A percentile compares a stretch with the other conserved stretches of the same genome.
These are phyloP conservation scores for Ascochyta rabiei DNA, from an alignment of 2,329 filamentous ascomycete genomes.

Conservation along the genomic window DNA sequence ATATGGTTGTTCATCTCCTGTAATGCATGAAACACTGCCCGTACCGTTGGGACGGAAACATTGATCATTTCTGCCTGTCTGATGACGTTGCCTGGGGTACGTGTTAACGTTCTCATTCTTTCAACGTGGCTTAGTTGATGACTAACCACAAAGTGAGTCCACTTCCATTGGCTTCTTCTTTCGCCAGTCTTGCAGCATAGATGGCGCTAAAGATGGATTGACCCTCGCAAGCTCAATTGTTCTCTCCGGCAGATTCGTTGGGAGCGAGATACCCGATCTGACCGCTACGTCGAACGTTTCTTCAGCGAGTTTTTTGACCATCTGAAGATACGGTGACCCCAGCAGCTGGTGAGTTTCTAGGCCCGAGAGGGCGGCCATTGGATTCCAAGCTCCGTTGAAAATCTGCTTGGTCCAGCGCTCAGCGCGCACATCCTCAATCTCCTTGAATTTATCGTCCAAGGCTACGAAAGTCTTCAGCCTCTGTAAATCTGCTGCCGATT, in stretches of 20 bases:
- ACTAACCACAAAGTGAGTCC: constrained; percentile 1
- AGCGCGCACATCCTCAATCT: constrained; percentile 4
- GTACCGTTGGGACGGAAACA: constrained; percentile 6
- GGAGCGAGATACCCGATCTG: constrained; percentile 3
- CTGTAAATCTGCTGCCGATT: no score
- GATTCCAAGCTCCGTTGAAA: constrained; percentile 16
- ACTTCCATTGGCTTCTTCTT: background rate
- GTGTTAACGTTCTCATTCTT: no score
- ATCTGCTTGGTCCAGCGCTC: constrained; percentile 14
- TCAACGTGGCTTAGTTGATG: background rate
- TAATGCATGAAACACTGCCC: constrained; percentile 5
- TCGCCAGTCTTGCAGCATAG: constrained; percentile 8
- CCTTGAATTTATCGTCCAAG: constrained; percentile 3
- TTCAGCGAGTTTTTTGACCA: background rate
- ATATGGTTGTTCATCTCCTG: constrained; percentile 7
- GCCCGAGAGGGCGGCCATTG: constrained; percentile 11
- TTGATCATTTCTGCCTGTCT: constrained; percentile 1
- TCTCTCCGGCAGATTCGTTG: background rate
- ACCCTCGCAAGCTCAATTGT: constrained; percentile 4
- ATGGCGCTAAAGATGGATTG: constrained; percentile 10
- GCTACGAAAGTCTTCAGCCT: no score
- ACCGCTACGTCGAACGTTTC: background rate
- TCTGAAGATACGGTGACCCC: background rate
- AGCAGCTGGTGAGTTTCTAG: constrained; percentile 8
- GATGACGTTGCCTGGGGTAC: background rate